These are phyloP conservation scores for Microsporum ferrugineum DNA, from an alignment of 2,329 filamentous ascomycete species.

Conservation along the genomic window DNA sequence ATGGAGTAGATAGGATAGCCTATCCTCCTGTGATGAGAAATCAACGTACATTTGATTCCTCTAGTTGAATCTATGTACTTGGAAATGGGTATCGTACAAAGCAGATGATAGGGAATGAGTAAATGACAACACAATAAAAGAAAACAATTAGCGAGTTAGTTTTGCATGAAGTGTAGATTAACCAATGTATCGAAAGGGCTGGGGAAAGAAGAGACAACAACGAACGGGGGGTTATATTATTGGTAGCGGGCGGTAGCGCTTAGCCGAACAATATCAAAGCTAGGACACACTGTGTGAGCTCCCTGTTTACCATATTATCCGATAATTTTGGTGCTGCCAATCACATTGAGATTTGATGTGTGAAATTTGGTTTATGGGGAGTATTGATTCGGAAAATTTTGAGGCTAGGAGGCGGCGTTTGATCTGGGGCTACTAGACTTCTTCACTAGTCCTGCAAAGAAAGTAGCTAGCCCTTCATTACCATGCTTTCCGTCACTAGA, in stretches of 20 bases:
- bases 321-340: not conserved
- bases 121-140: not conserved
- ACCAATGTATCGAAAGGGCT: not conserved
- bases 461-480: constrained; percentile 48
- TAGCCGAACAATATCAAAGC: not conserved
- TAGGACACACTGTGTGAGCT: not conserved
- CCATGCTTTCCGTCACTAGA: constrained; percentile 41
- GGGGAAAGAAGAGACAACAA: not conserved
- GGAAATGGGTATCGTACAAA: constrained; percentile 5
- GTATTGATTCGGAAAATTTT: not conserved
- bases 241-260: not conserved
- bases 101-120: not conserved
- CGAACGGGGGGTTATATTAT: not conserved
- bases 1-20: not conserved
- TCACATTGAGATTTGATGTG: not conserved
- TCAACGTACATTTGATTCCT: not conserved
- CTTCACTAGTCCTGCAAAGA: constrained; percentile 50
- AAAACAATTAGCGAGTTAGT: not conserved
- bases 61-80: constrained; percentile 2
- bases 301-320: not conserved
- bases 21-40: not conserved
- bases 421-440: constrained; percentile 34
- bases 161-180: not conserved
- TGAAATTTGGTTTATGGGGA: too few species aligned
- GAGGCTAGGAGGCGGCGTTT: constrained; percentile 21